Conservation (phyloP, 2,329 filamentous ascomycete species). For the Diplodia mutila region DNA sequence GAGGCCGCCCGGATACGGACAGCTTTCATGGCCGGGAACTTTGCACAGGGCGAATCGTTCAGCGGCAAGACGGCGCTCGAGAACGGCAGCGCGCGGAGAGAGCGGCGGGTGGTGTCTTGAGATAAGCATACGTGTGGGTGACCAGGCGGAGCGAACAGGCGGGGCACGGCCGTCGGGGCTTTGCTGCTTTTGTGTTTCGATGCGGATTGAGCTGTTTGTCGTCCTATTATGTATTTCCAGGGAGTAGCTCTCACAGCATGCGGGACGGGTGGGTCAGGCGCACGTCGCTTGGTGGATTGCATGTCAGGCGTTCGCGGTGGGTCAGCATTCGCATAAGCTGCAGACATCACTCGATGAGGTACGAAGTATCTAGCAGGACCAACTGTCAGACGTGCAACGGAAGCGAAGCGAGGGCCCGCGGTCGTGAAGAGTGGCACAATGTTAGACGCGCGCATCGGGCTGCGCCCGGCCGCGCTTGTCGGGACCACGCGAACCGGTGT, state of each 20-base stretch:
- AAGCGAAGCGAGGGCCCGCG: background rate
- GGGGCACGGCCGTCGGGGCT: background rate
- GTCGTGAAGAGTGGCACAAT: background rate
- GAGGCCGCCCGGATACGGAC: slow-evolving; percentile 57
- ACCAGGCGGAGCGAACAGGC: no score
- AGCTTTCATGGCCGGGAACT: slow-evolving; percentile 41
- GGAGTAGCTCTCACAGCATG: slow-evolving; percentile 6
- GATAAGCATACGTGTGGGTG: background rate
- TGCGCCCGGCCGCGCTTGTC: background rate
- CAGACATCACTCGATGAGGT: background rate
- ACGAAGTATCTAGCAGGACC: background rate
- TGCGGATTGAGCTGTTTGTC: background rate
- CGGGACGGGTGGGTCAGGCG: slow-evolving; percentile 1
- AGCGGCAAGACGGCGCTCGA: slow-evolving; percentile 45
- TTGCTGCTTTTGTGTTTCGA: background rate
- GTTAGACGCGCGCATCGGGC: background rate
- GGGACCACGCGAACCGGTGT: background rate
- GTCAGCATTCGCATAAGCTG: background rate
- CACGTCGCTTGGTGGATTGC: slow-evolving; percentile 1
- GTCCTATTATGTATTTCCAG: slow-evolving; percentile 1
- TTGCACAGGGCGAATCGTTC: slow-evolving; percentile 31
- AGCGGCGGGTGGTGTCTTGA: slow-evolving; percentile 35
- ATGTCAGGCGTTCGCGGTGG: slow-evolving; percentile 8
- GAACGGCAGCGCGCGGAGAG: slow-evolving; percentile 40
- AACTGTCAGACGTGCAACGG: background rate